Percentiles rank a stretch among this genome's conserved stretches.
Conservation (phyloP, 306 rosid species). For the Acacia confusa region DNA sequence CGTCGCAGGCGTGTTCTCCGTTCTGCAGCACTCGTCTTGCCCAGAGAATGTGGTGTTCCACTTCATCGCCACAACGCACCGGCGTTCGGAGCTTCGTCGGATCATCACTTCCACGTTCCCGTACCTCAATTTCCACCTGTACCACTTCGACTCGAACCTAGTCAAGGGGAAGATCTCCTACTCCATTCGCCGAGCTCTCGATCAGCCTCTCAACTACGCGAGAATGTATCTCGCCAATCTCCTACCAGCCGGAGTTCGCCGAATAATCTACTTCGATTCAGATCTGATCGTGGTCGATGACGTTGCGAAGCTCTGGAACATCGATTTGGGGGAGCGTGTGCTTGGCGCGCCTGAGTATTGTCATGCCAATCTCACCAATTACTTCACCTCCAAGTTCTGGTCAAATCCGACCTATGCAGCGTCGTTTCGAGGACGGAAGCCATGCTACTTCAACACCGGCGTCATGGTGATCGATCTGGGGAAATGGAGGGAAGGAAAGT, state of each 20-base stretch:
- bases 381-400: slow-evolving; percentile 83
- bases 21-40: slow-evolving; percentile 83
- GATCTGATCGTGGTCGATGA: slow-evolving; percentile 88
- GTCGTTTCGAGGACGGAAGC: slow-evolving; percentile 50
- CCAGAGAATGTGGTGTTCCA: slow-evolving; percentile 86
- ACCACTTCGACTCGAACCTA: slow-evolving; percentile 74
- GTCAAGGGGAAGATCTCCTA: slow-evolving; percentile 79
- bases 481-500: slow-evolving; percentile 78
- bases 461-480: slow-evolving; percentile 89
- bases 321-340: slow-evolving; percentile 58
- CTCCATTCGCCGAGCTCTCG: slow-evolving; percentile 81
- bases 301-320: slow-evolving; percentile 82
- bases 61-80: slow-evolving; percentile 62
- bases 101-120: slow-evolving; percentile 72
- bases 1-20: slow-evolving; percentile 79
- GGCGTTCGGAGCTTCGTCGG: slow-evolving; percentile 61
- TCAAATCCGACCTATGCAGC: slow-evolving; percentile 51
- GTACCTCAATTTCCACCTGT: slow-evolving; percentile 62
- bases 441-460: slow-evolving; percentile 92
- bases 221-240: slow-evolving; percentile 81
- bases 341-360: slow-evolving; percentile 92
- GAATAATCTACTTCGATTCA: slow-evolving; percentile 87
- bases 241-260: slow-evolving; percentile 54
- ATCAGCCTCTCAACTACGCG: slow-evolving; percentile 92
- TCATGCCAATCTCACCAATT: slow-evolving; percentile 85